Conservation (phyloP, 2,329 filamentous ascomycete genomes). For the Epichloe sp. region DNA sequence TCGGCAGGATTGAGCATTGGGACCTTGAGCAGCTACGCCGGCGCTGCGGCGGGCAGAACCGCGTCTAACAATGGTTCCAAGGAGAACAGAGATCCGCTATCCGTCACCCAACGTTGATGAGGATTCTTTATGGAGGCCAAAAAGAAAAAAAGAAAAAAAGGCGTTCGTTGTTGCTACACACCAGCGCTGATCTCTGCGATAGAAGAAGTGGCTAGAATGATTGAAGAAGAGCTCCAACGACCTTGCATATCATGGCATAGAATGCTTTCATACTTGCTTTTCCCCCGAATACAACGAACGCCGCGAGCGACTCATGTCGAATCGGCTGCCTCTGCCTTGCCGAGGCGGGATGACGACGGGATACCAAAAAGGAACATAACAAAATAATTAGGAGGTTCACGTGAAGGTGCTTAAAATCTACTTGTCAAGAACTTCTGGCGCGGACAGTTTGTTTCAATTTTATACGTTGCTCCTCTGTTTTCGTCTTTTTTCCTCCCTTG, state of each 20-base stretch:
- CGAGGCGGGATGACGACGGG: neutral
- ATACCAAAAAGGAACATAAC: neutral
- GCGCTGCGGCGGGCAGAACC: slow-evolving; percentile 18
- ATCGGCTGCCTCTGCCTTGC: neutral
- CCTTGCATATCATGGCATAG: slow-evolving; percentile 4
- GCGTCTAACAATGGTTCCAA: slow-evolving; percentile 15
- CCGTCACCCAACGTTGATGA: slow-evolving; percentile 20
- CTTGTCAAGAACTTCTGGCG: neutral
- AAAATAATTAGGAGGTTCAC: slow-evolving; percentile 4
- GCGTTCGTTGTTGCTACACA: neutral
- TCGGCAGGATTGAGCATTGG: slow-evolving; percentile 30
- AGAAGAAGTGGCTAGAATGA: slow-evolving; percentile 1
- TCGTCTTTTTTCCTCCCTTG: neutral
- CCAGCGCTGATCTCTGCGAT: neutral
- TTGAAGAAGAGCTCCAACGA: neutral
- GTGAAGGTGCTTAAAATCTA: slow-evolving; percentile 3
- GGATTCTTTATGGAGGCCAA: neutral
- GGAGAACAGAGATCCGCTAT: slow-evolving; percentile 15
- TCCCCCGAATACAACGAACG: neutral
- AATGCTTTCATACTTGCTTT: slow-evolving; percentile 1
- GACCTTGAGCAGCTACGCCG: slow-evolving; percentile 29
- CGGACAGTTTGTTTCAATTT: slow-evolving; percentile 1
- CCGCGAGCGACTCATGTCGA: neutral
- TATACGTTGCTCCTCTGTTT: neutral
- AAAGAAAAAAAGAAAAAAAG: neutral